phyloP scores from a whole-genome alignment of 495 filamentous ascomycete genomes.

The Cladorrhinum samala region DNA sequence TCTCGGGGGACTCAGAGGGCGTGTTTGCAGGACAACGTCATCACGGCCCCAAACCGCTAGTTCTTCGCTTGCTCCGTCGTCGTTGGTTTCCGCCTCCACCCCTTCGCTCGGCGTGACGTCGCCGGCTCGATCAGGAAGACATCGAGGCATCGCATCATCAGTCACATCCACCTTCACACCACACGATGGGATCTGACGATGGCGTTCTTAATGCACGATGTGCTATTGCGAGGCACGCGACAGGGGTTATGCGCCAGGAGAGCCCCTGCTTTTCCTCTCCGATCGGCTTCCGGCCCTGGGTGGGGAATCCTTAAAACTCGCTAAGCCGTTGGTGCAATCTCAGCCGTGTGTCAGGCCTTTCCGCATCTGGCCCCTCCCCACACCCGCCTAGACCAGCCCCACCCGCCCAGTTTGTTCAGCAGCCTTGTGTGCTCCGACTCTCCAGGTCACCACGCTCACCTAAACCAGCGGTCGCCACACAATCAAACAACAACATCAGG shows the following conservation, averaged over 20 bases:
- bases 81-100: too few relatives aligned
- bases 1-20: too few relatives aligned
- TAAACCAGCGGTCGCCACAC: too few relatives aligned
- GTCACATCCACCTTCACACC: too few relatives aligned
- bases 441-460: too few relatives aligned
- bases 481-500: too few relatives aligned
- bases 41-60: not conserved
- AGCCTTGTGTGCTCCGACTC: too few relatives aligned
- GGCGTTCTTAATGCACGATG: slow-evolving; percentile 17
- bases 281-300: slow-evolving; percentile 29
- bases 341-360: slow-evolving; percentile 34
- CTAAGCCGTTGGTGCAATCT: slow-evolving; percentile 33
- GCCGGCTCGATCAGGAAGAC: too few relatives aligned
- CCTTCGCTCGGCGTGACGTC: too few relatives aligned
- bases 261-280: slow-evolving; percentile 24
- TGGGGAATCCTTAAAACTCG: slow-evolving; percentile 32
- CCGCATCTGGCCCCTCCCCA: slow-evolving; percentile 20
- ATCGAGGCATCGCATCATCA: too few relatives aligned
- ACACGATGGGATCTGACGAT: slow-evolving; percentile 1
- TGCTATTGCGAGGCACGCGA: not conserved
- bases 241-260: slow-evolving; percentile 17
- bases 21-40: not conserved
- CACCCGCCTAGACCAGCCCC: slow-evolving; percentile 13
- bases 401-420: too few relatives aligned
- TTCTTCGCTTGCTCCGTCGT: too few relatives aligned